Evolutionary conservation across 805 yeast genomes (phyloP), one percentile per base, ranked within the genome.

Genomic region (Candida saitoana): DNA sequence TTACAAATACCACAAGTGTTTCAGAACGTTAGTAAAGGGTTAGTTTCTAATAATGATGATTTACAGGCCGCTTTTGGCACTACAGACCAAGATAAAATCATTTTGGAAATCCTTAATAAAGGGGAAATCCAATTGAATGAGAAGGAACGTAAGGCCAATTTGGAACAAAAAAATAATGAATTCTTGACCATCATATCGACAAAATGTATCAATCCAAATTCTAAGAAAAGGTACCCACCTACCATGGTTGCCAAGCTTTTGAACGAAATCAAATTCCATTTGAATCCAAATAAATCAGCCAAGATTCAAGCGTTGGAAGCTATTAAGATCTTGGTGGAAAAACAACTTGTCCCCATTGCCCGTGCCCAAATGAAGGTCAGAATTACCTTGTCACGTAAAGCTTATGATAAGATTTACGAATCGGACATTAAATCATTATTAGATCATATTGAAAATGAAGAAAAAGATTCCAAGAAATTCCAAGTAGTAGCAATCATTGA

Each of bases 81-180:
- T 0, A 79, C 89, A 0, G 84, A 90, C 52, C 73, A 77, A 9
- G 87, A 89, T 55, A 72, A 73, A 27, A 85, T 90, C 38, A 81
- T 93, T 18, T 69, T 78, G 40, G 96, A 88, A 54, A 93, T 93
- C 41, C 66, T 93, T 45, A 80, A 77, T 43, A 88, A 87, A 58
- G 99, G 99, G 31, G 99, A 93, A 62, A 83, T 93, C 49, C 98
- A 93, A 60, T 75, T 93, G 41, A 88, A 93, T 53, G 96, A 88
- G 61, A 89, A 87, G 67, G 99, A 93, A 64, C 74, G 99, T 55
- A 84, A 79, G 49, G 82, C 84, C 37, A 83, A 84, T 59, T 63
- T 79, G 45, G 75, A 73, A 42, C 90, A 87, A 60, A 75, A 83
- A 38, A 87, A 81, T 49, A 87, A 87, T 49, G 96, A 89, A 55